Evolutionary conservation across 148 eudicot species (phyloP).

Genomic region (Rhododendron williamsianum): DNA sequence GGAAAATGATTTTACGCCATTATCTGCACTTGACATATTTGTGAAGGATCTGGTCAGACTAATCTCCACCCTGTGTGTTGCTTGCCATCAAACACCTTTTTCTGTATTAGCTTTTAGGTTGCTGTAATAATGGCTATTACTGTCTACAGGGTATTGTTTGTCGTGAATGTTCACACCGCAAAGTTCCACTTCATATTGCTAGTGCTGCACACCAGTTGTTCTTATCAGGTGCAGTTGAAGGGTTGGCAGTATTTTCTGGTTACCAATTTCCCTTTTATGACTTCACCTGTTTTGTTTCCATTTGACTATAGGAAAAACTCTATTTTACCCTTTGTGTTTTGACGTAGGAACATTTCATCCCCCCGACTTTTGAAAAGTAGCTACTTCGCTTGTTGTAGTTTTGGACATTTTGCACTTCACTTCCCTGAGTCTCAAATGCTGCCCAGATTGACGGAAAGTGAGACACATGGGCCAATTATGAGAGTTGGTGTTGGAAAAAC

Average conservation of each 20-base stretch:
- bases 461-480: not conserved
- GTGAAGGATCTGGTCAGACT: conserved; percentile 94
- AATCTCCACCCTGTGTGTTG: conserved; percentile 6
- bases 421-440: not conserved
- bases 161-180: conserved; percentile 75
- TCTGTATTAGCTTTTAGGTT: conserved; percentile 1
- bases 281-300: not conserved
- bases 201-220: conserved; percentile 88
- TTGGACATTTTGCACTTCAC: not conserved
- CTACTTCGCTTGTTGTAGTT: not conserved
- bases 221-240: conserved; percentile 59
- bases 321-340: not conserved
- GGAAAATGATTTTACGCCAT: conserved; percentile 89
- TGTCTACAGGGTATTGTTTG: conserved; percentile 82
- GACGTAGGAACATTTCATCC: not conserved
- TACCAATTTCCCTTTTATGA: not conserved
- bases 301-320: not conserved
- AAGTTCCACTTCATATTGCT: conserved; percentile 83
- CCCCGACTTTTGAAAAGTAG: not conserved
- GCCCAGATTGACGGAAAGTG: not conserved
- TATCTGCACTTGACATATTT: conserved; percentile 95
- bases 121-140: conserved; percentile 2
- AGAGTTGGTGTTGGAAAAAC: not conserved
- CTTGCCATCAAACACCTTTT: conserved; percentile 1
- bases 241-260: not conserved